These are phyloP conservation scores for Magnusiomyces suaveolens DNA, from an alignment of 1,139 yeast genomes.

Conservation along the genomic window DNA sequence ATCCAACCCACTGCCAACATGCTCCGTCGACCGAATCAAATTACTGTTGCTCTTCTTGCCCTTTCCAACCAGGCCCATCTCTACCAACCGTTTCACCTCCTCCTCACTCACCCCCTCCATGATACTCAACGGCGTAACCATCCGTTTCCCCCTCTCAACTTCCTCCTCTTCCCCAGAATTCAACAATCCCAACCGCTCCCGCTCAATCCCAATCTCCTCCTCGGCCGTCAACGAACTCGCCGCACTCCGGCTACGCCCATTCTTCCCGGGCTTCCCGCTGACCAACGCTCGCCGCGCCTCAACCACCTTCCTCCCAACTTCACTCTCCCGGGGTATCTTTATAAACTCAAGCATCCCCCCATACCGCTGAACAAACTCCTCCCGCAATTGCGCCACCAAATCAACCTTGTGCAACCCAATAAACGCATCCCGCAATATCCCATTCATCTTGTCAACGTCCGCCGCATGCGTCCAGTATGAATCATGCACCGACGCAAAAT, in stretches of 20 bases:
- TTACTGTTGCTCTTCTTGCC: slow-evolving; percentile 10
- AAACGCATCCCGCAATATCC: slow-evolving; percentile 67
- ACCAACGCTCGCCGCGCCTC: slow-evolving; percentile 38
- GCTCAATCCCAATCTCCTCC: slow-evolving; percentile 69
- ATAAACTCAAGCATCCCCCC: slow-evolving; percentile 54
- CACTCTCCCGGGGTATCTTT: slow-evolving; percentile 44
- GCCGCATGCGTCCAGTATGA: slow-evolving; percentile 97
- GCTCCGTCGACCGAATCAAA: slow-evolving; percentile 28
- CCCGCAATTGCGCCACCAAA: slow-evolving; percentile 56
- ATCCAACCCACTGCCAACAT: slow-evolving; percentile 31
- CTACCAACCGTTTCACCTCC: slow-evolving; percentile 22
- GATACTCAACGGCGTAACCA: slow-evolving; percentile 70
- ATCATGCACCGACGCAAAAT: slow-evolving; percentile 97
- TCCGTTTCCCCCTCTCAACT: slow-evolving; percentile 43
- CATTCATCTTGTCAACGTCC: slow-evolving; percentile 67
- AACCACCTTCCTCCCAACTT: slow-evolving; percentile 44
- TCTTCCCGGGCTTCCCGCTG: slow-evolving; percentile 30
- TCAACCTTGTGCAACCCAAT: slow-evolving; percentile 67
- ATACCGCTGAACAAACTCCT: slow-evolving; percentile 77
- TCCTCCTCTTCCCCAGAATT: slow-evolving; percentile 43
- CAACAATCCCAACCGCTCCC: slow-evolving; percentile 45
- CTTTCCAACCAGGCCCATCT: slow-evolving; percentile 10
- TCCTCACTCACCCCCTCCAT: slow-evolving; percentile 33
- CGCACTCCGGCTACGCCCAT: slow-evolving; percentile 34
- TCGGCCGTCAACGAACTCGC: slow-evolving; percentile 42